phyloP scores from a whole-genome alignment of 2,329 filamentous ascomycete species.

The Venturia nashicola region DNA sequence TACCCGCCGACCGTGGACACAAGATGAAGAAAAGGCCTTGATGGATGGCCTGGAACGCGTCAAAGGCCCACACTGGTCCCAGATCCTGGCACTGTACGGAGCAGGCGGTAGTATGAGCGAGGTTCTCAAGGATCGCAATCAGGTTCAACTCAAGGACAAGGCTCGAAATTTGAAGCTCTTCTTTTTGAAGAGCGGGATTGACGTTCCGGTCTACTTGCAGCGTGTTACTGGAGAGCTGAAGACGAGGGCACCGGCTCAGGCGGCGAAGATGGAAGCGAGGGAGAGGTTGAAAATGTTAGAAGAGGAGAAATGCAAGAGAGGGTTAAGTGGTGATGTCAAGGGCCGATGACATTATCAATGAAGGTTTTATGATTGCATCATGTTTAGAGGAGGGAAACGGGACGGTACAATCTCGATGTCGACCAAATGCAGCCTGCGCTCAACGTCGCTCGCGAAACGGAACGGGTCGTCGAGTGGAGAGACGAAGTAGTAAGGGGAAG shows the following conservation, averaged over 20 bases:
- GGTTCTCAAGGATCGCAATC: constrained; percentile 75
- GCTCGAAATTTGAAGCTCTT: constrained; percentile 82
- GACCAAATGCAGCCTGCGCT: not conserved
- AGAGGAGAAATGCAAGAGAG: constrained; percentile 2
- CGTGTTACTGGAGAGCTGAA: constrained; percentile 84
- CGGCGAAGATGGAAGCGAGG: constrained; percentile 10
- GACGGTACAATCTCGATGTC: not conserved
- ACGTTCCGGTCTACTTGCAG: constrained; percentile 79
- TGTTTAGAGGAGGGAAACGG: not conserved
- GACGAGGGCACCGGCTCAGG: constrained; percentile 63
- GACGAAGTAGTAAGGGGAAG: not conserved
- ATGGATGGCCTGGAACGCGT: constrained; percentile 83
- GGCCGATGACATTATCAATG: not conserved
- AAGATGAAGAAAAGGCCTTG: constrained; percentile 78
- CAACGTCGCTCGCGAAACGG: not conserved
- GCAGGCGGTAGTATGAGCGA: constrained; percentile 67
- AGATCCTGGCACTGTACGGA: constrained; percentile 77
- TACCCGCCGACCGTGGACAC: constrained; percentile 69
- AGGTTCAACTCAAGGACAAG: constrained; percentile 89
- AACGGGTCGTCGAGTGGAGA: not conserved
- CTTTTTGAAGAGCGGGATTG: constrained; percentile 81
- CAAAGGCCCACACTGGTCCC: constrained; percentile 85
- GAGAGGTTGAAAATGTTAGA: constrained; percentile 7
- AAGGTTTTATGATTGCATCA: not conserved
- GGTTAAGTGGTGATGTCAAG: not conserved